These are phyloP conservation scores for Phoma sp. DNA, from an alignment of 2,329 filamentous ascomycete genomes.

Conservation along the genomic window DNA sequence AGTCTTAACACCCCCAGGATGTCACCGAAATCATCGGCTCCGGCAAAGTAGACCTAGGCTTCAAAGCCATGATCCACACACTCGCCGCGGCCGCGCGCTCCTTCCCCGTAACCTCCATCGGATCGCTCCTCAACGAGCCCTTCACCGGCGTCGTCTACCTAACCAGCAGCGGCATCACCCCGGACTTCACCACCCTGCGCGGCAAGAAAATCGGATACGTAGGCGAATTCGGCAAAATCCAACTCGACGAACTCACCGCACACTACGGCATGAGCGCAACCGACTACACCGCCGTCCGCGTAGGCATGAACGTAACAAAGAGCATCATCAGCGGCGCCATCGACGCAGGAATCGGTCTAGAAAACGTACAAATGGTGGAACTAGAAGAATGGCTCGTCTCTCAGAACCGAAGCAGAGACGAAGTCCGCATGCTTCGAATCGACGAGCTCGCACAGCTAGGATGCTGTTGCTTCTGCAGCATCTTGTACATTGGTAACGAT, in stretches of 20 bases:
- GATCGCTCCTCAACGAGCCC: conserved; percentile 78
- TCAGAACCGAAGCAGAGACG: conserved; percentile 68
- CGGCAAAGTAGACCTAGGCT: conserved; percentile 78
- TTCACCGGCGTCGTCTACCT: conserved; percentile 82
- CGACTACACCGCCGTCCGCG: conserved; percentile 79
- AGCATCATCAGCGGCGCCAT: conserved; percentile 77
- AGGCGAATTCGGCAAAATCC: conserved; percentile 81
- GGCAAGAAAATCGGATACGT: conserved; percentile 82
- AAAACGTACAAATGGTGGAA: conserved; percentile 86
- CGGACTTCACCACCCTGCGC: conserved; percentile 76
- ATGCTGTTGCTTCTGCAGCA: conserved; percentile 85
- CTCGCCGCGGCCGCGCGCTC: conserved; percentile 77
- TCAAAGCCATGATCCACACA: conserved; percentile 87
- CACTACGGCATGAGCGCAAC: conserved; percentile 77
- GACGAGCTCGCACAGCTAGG: conserved; percentile 80
- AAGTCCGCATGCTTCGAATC: conserved; percentile 83
- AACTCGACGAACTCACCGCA: conserved; percentile 81
- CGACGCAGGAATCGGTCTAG: conserved; percentile 77
- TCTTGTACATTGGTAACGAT: conserved; percentile 82
- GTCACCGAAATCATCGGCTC: conserved; percentile 83
- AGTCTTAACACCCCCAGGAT: conserved; percentile 60
- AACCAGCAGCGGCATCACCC: conserved; percentile 75
- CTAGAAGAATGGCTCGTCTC: conserved; percentile 75
- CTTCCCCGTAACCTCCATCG: conserved; percentile 76
- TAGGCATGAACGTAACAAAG: conserved; percentile 82